Percentiles rank a stretch among this genome's conserved stretches.
Conservation (phyloP, 2,329 filamentous ascomycete genomes). For the Colletotrichum eleusines region DNA sequence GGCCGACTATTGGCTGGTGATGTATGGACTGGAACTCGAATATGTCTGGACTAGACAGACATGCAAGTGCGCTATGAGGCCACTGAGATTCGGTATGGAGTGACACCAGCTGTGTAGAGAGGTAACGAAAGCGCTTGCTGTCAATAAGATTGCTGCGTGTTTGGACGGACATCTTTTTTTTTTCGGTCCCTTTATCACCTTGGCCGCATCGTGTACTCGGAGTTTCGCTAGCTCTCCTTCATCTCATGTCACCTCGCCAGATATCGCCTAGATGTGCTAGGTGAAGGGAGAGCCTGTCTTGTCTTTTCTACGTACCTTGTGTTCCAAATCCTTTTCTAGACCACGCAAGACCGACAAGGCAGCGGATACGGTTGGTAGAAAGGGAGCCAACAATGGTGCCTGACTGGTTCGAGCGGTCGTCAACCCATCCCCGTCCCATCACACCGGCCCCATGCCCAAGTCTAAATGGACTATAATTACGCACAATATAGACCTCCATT, state of each 20-base stretch:
- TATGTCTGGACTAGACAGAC: not conserved
- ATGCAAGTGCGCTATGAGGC: not conserved
- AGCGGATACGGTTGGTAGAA: not conserved
- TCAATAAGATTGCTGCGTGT: not conserved
- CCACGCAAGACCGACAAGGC: not conserved
- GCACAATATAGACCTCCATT: no score
- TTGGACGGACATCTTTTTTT: not conserved
- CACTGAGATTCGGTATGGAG: not conserved
- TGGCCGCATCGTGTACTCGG: not conserved
- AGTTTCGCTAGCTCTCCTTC: not conserved
- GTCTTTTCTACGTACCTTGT: not conserved
- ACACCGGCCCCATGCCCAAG: not conserved
- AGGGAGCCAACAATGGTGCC: no score
- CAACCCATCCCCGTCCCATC: not conserved
- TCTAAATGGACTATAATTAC: no score
- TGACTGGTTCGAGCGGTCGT: not conserved
- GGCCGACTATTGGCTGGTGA: no score
- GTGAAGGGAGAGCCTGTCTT: no score
- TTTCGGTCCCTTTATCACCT: not conserved
- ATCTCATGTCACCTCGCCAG: not conserved
- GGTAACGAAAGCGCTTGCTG: not conserved
- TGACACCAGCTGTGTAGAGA: no score
- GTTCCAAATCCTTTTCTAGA: not conserved
- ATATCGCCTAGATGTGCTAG: not conserved
- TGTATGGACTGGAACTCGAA: not conserved